Conservation (phyloP, 2,329 filamentous ascomycete genomes). For the Amylocarpus encephaloides region DNA sequence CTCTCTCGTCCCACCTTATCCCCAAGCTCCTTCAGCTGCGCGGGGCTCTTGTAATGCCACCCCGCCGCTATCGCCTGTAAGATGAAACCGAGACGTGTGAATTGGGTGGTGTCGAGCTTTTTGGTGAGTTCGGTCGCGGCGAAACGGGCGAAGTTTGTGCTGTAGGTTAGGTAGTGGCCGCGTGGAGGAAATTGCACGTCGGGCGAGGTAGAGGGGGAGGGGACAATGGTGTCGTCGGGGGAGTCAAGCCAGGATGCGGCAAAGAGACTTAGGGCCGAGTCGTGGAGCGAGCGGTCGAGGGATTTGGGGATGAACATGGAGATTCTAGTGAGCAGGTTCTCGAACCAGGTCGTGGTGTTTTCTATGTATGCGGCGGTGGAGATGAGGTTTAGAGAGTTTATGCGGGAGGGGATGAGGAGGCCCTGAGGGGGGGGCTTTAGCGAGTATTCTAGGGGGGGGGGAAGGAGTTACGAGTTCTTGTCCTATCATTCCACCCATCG, state of each 20-base stretch:
- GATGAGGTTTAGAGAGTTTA: slow-evolving; percentile 52
- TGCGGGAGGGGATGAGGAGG: slow-evolving; percentile 43
- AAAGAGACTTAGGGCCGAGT: slow-evolving; percentile 63
- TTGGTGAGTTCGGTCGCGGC: slow-evolving; percentile 74
- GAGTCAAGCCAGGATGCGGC: slow-evolving; percentile 52
- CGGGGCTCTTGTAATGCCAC: slow-evolving; percentile 68
- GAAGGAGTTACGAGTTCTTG: slow-evolving; percentile 60
- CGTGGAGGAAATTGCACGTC: slow-evolving; percentile 31
- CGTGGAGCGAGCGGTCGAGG: slow-evolving; percentile 58
- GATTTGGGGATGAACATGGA: slow-evolving; percentile 62
- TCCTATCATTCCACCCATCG: slow-evolving; percentile 87
- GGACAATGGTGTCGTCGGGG: slow-evolving; percentile 50
- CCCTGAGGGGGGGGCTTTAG: slow-evolving; percentile 31
- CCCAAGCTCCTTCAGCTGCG: slow-evolving; percentile 59
- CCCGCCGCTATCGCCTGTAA: slow-evolving; percentile 72
- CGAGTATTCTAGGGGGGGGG: slow-evolving; percentile 7
- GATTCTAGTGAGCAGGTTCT: slow-evolving; percentile 55
- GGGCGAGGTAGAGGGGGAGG: slow-evolving; percentile 43
- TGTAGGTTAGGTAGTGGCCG: slow-evolving; percentile 49
- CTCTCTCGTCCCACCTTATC: slow-evolving; percentile 64
- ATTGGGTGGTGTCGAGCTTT: slow-evolving; percentile 52
- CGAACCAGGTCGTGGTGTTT: slow-evolving; percentile 54
- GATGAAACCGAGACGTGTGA: slow-evolving; percentile 62
- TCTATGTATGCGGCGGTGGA: slow-evolving; percentile 56
- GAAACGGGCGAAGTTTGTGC: slow-evolving; percentile 74